Percentiles rank a stretch among this genome's conserved stretches.
Evolutionary conservation across 495 filamentous ascomycete species (phyloP).

Genomic region (Melanomma pulvis-pyrius): DNA sequence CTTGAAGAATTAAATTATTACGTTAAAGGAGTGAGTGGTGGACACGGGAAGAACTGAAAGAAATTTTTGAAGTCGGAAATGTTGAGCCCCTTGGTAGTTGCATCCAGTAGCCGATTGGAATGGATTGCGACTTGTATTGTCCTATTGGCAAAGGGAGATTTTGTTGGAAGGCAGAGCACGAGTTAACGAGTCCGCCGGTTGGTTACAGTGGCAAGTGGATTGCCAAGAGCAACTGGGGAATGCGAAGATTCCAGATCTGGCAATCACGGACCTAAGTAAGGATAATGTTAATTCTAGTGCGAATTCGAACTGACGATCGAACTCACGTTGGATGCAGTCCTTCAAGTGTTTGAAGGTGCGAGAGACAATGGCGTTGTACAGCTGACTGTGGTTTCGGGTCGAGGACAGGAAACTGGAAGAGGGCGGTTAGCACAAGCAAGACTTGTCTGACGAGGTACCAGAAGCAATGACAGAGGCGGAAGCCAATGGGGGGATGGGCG

Average conservation of each 20-base stretch:
- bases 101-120: constrained; percentile 41
- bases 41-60: constrained; percentile 34
- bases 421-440: constrained; percentile 2
- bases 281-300: constrained; percentile 1
- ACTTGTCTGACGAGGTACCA: neutral
- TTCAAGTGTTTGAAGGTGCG: constrained; percentile 10
- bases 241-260: constrained; percentile 34
- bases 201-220: constrained; percentile 23
- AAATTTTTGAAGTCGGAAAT: constrained; percentile 24
- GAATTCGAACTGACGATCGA: neutral
- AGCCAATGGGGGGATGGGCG: neutral
- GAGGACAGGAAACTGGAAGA: constrained; percentile 4
- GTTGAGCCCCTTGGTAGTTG: constrained; percentile 40
- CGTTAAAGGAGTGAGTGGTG: constrained; percentile 42
- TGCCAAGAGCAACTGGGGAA: constrained; percentile 38
- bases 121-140: constrained; percentile 35
- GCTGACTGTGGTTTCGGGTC: neutral
- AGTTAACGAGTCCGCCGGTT: constrained; percentile 48
- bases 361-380: neutral
- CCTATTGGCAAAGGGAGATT: constrained; percentile 36
- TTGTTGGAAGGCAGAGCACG: constrained; percentile 44
- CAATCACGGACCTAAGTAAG: constrained; percentile 35
- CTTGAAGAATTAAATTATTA: constrained; percentile 42
- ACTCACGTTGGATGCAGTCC: constrained; percentile 4
- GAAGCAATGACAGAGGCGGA: too few relatives aligned